These are phyloP conservation scores for Cercis canadensis DNA, from an alignment of 306 rosid genomes.

Conservation along the genomic window DNA sequence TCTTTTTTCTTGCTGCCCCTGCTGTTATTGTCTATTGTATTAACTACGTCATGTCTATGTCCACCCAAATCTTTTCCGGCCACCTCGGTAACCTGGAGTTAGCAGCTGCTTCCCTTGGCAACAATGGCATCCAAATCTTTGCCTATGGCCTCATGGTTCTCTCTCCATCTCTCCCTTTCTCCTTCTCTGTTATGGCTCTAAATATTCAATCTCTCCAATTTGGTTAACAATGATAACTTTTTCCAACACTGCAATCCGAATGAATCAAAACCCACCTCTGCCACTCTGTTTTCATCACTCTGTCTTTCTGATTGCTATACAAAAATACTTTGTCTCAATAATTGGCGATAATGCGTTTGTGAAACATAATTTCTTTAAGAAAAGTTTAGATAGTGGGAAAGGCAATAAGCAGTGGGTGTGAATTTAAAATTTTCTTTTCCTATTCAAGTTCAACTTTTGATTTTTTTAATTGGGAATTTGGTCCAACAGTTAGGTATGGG, in stretches of 20 bases:
- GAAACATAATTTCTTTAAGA: neutral
- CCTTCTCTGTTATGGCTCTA: neutral
- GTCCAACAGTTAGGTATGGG: conserved; percentile 80
- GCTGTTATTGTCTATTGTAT: conserved; percentile 57
- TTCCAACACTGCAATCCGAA: no score
- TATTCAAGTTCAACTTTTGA: neutral
- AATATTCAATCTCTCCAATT: neutral
- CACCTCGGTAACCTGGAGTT: conserved; percentile 79
- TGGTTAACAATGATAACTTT: neutral
- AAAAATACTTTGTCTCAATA: no score
- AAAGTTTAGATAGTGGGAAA: neutral
- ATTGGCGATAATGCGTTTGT: neutral
- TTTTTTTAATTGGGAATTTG: neutral
- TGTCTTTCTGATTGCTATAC: neutral
- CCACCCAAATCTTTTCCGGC: conserved; percentile 70
- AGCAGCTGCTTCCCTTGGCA: conserved; percentile 78
- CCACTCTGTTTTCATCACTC: neutral
- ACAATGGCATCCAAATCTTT: conserved; percentile 69
- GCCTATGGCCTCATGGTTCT: conserved; percentile 75
- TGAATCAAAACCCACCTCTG: neutral
- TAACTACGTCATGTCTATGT: conserved; percentile 74
- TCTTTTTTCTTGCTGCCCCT: conserved; percentile 50
- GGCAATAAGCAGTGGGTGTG: neutral
- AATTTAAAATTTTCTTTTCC: neutral
- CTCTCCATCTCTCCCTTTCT: no score